Percentiles rank a stretch among this genome's conserved stretches.
phyloP scores from a whole-genome alignment of 2,329 filamentous ascomycete species.

The Pseudomassariella vexata region DNA sequence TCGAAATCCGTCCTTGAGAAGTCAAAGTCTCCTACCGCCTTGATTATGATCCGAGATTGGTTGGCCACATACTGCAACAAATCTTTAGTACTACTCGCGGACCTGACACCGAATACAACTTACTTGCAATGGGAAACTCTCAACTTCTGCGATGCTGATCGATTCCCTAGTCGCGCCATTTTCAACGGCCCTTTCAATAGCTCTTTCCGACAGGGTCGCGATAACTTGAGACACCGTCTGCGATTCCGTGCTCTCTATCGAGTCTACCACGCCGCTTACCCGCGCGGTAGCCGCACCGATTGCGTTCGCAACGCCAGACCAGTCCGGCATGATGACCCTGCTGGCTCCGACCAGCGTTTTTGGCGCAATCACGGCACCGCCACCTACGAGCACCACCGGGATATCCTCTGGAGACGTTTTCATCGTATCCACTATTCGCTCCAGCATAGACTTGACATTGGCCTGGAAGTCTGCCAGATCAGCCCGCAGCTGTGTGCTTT shows the following conservation, averaged over 20 bases:
- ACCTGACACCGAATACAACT: conserved; percentile 4
- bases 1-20: conserved; percentile 22
- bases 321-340: conserved; percentile 44
- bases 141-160: conserved; percentile 41
- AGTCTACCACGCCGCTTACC: conserved; percentile 45
- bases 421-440: conserved; percentile 51
- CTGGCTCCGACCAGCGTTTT: conserved; percentile 44
- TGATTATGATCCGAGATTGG: conserved; percentile 48
- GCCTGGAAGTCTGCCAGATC: conserved; percentile 32
- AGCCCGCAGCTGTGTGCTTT: conserved; percentile 15
- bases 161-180: conserved; percentile 35
- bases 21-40: conserved; percentile 50
- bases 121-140: conserved; percentile 44
- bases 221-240: conserved; percentile 25
- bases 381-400: conserved; percentile 53
- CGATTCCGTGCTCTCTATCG: conserved; percentile 36
- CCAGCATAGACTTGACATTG: conserved; percentile 44
- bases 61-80: conserved; percentile 33
- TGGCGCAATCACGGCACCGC: conserved; percentile 51
- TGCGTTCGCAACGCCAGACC: conserved; percentile 54
- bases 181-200: conserved; percentile 32
- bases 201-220: conserved; percentile 27
- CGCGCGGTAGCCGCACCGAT: conserved; percentile 55
- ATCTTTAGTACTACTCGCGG: background rate
- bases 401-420: conserved; percentile 51